Conservation (phyloP, 1,284 basidiomycete species). For the Papiliotrema flavescens region DNA sequence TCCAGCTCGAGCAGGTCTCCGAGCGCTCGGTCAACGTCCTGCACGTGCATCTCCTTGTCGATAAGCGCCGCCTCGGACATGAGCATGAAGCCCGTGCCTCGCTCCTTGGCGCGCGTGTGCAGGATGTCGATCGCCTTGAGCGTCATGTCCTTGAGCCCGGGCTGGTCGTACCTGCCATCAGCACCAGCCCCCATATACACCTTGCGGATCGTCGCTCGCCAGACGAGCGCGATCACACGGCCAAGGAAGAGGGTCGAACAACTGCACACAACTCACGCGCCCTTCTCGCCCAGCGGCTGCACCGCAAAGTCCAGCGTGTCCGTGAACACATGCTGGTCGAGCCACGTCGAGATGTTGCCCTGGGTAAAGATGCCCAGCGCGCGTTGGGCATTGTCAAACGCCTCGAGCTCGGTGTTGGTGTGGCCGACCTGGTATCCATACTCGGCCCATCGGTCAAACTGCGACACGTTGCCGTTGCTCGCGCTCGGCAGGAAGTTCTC, state of each 20-base stretch:
- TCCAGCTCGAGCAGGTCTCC: conserved; percentile 52
- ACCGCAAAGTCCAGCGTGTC: conserved; percentile 36
- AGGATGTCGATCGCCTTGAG: conserved; percentile 51
- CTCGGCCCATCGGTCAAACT: conserved; percentile 44
- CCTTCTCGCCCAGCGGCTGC: conserved; percentile 29
- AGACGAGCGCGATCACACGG: not conserved
- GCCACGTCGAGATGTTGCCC: conserved; percentile 48
- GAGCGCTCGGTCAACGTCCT: conserved; percentile 49
- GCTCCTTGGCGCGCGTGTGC: conserved; percentile 37
- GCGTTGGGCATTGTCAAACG: conserved; percentile 41
- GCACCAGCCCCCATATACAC: not conserved
- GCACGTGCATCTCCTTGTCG: conserved; percentile 50
- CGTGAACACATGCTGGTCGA: conserved; percentile 48
- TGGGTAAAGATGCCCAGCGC: conserved; percentile 49
- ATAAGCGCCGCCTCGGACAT: conserved; percentile 51
- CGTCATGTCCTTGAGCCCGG: conserved; percentile 52
- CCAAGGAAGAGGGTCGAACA: not conserved
- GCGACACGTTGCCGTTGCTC: conserved; percentile 44
- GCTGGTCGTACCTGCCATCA: conserved; percentile 34
- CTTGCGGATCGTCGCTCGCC: too few species aligned
- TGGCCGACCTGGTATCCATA: conserved; percentile 47
- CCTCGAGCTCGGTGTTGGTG: conserved; percentile 45
- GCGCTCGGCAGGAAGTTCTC: conserved; percentile 44
- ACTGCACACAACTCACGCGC: conserved; percentile 17
- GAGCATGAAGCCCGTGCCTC: conserved; percentile 47